Evolutionary conservation across 208 protist species (phyloP), one percentile per base, ranked within the genome.

Genomic region (Trypanosoma theileri): DNA sequence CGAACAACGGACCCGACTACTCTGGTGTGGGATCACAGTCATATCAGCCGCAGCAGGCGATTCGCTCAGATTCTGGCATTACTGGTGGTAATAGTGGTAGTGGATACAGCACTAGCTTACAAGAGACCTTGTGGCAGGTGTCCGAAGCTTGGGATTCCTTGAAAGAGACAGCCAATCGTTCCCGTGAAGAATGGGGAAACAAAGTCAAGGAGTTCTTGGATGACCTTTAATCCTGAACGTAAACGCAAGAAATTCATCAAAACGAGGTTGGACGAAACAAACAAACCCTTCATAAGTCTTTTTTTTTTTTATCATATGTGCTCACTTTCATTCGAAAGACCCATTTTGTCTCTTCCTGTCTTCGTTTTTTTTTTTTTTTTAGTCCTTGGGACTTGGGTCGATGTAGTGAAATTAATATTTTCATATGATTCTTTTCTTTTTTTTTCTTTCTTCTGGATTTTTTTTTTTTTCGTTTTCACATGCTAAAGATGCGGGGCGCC

Each of bases 181-280:
- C 79, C 12, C 71, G 77, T 28, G 77, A 80, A 50, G 51, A 68
- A 13, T 86, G 69, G 69, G 82, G 83, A n/a, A 75, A 60, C 44
- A 79, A 70, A 16, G 75, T 86, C 44, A 85, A 82, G 73, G 81
- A 73, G 35, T 86, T 89, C 53, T 63, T 92, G 16, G 83, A 92
- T 63, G 81, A 92, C 41, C 57, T 88, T 42, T 88, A 77, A 24
- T 17, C 14, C n/a, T 21, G 28, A 59, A 59, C 19, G 1, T 42
- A 59, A 56, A 4, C n/a, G n/a, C 19, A 22, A 56, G 40, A 64
- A 10, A 53, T 8, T 2, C 7, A 0, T 17, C 1, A 22, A 59
- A 59, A 59, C 0, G 1, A 41, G 13, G 41, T 40, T 48, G 41
- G 41, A 60, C 28, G 44, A 56, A 17, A 52, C 14, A 50, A 4